Conservation (phyloP, 306 rosid species). For the Fragaria ananassa region DNA sequence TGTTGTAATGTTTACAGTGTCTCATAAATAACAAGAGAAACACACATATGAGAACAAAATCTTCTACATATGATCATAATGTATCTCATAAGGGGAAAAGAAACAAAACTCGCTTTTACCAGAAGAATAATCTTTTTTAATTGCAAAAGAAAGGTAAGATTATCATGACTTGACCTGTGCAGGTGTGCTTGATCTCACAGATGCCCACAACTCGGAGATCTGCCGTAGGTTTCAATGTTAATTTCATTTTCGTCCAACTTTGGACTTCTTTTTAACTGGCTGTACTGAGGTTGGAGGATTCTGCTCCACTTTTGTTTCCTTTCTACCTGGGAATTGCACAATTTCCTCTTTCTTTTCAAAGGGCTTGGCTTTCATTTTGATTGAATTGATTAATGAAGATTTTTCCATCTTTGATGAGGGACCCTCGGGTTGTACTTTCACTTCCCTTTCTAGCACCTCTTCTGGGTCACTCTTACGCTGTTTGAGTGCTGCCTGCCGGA, state of each 20-base stretch:
- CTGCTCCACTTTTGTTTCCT: slow-evolving; percentile 22
- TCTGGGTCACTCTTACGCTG: slow-evolving; percentile 36
- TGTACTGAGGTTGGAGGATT: slow-evolving; percentile 24
- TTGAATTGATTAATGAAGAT: slow-evolving; percentile 53
- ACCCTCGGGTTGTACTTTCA: slow-evolving; percentile 31
- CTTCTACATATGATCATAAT: neutral
- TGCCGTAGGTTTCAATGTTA: neutral
- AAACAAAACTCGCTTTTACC: neutral
- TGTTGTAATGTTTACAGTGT: neutral
- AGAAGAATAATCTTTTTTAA: no score
- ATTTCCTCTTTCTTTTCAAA: slow-evolving; percentile 35
- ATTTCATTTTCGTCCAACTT: slow-evolving; percentile 11
- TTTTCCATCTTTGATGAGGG: slow-evolving; percentile 39
- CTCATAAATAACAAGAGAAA: neutral
- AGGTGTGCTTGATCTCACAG: neutral
- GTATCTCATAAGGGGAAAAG: neutral
- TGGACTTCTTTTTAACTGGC: slow-evolving; percentile 29
- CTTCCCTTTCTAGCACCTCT: slow-evolving; percentile 38
- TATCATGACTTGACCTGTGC: neutral
- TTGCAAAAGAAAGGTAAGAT: neutral
- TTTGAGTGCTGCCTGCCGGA: slow-evolving; percentile 53
- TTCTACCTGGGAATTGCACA: slow-evolving; percentile 18
- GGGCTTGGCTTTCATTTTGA: slow-evolving; percentile 67
- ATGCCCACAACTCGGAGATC: neutral
- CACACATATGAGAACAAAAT: neutral